phyloP scores from a whole-genome alignment of 208 protist species.

The Acanthamoeba lenticulata region DNA sequence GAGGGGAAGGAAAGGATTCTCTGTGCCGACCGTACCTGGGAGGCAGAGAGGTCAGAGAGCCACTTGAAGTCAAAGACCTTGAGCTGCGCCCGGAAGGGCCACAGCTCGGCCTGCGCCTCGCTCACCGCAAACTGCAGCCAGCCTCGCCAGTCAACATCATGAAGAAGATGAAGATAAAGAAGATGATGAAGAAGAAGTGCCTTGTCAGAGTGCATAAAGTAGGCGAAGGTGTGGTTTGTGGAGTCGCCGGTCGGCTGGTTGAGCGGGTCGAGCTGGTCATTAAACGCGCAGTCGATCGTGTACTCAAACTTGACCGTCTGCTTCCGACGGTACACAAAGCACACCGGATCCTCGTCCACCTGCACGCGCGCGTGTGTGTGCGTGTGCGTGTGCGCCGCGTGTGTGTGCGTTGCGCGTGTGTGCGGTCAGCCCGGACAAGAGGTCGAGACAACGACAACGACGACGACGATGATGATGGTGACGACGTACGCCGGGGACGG shows the following conservation, averaged over 20 bases:
- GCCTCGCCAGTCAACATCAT: too few relatives aligned
- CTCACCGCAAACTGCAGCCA: background rate
- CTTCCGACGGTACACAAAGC: conserved; percentile 8
- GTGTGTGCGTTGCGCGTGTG: background rate
- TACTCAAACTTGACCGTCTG: conserved; percentile 1
- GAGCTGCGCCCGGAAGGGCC: background rate
- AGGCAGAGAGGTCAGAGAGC: background rate
- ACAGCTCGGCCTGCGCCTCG: background rate
- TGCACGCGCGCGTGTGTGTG: too few relatives aligned
- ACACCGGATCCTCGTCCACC: conserved; percentile 44
- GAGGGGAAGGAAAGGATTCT: too few relatives aligned
- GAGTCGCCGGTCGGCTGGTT: too few relatives aligned
- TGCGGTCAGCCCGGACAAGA: too few relatives aligned
- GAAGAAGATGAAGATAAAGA: too few relatives aligned
- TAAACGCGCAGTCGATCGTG: conserved; percentile 39
- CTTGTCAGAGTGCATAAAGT: conserved; percentile 27
- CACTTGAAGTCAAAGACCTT: conserved; percentile 47
- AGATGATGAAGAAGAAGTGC: background rate
- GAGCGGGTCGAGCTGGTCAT: background rate
- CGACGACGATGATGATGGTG: too few relatives aligned
- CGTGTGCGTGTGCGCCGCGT: background rate
- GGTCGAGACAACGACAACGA: too few relatives aligned
- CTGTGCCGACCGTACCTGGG: background rate
- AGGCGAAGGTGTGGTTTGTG: background rate
- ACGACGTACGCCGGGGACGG: background rate